phyloP scores from a whole-genome alignment of 2,329 filamentous ascomycete species.

The Trichoderma endophyticum region DNA sequence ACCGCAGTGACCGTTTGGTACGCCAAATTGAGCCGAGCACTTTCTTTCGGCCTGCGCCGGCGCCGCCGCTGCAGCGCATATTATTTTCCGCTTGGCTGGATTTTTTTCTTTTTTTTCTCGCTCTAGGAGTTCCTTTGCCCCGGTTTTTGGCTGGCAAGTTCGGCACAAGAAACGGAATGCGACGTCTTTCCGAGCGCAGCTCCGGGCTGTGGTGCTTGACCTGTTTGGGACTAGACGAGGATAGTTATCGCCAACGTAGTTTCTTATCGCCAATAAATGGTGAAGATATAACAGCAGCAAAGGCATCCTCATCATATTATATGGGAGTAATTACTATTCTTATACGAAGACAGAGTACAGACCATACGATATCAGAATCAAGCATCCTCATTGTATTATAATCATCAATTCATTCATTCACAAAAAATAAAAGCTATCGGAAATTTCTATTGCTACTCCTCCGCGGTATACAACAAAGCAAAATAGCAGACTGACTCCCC shows the following conservation, averaged over 20 bases:
- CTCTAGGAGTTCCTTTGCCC: background rate
- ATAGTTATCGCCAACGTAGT: background rate
- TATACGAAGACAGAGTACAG: no score
- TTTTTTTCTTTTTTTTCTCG: background rate
- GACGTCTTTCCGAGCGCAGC: constrained; percentile 24
- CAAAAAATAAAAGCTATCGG: background rate
- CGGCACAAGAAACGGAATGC: constrained; percentile 22
- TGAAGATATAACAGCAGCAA: background rate
- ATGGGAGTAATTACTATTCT: no score
- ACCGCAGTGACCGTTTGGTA: constrained; percentile 12
- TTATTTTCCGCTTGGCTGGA: background rate
- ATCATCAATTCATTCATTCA: constrained; percentile 1
- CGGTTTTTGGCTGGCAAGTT: background rate
- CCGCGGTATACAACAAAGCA: background rate
- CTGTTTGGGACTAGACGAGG: background rate
- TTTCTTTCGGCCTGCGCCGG: constrained; percentile 15
- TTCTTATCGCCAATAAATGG: background rate
- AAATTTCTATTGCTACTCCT: constrained; percentile 11
- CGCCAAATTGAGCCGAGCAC: constrained; percentile 18
- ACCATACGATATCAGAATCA: background rate
- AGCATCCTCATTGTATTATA: background rate
- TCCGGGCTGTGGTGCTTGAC: background rate
- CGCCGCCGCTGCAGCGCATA: background rate
- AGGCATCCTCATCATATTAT: no score
- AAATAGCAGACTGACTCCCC: background rate